Base-by-base conservation (phyloP, 1,284 basidiomycete species). In the Cronartium ribicola region DNA sequence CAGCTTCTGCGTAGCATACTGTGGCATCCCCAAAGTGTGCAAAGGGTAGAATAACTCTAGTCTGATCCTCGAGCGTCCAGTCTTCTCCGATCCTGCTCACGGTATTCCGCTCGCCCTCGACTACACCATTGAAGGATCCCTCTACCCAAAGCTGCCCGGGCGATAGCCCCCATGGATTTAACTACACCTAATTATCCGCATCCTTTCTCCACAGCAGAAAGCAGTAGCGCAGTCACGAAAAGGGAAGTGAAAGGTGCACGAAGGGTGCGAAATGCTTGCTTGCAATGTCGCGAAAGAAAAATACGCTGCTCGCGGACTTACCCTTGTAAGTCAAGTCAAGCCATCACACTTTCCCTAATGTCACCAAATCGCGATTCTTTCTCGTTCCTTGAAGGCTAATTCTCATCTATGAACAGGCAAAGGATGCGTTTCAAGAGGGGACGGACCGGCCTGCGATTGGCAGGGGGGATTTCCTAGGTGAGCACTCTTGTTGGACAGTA, bases 241-340 rank as follows among this genome's bases (percentile, higher is more conserved):
- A 63, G 59, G 37, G 64, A 74, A 43, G 64, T 67, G 41, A 66
- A 74, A 55, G 71, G 71, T 61, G 71, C 71, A 40, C 40, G 65
- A 67, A 60, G 71, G 41, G 65, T 74, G 37, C 51, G 71, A 48
- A 74, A 74, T 57, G 71, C 71, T 29, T 74, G 71, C 59, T 64
- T 74, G 29, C 71, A 74, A 61, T 74, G 71, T 59, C 55, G 71
- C 57, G 57, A 74, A 41, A 63, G 71, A 36, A 74, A 74, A 55
- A 74, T 74, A 61, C 55, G 71, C 40, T 74, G 71, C 57, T 74
- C 71, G 57, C 51, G 71, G 57, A 74, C 71, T 61, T 74, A 67
- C 57, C 71, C 71, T 36, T 74, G 71, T 74, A 62, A 66, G 71
- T 64, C 8, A 41, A n/a, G 20, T 41, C 14, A 13, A 17, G 60